These are phyloP conservation scores for Rhynchospora tenuis DNA, from an alignment of 176 grass and related monocot genomes.

Conservation along the genomic window DNA sequence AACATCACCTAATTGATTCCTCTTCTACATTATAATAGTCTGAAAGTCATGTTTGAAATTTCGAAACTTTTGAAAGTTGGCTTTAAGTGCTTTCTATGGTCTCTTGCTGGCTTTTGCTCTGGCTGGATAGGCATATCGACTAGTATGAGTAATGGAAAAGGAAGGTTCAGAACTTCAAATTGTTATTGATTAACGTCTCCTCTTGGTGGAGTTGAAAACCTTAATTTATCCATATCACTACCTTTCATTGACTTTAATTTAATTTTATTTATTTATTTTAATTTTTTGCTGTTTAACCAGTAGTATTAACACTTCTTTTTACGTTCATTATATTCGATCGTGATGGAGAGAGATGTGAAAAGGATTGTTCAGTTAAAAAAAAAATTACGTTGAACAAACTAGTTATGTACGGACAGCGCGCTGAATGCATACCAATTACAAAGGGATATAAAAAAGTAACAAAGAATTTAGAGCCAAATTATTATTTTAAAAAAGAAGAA, in stretches of 20 bases:
- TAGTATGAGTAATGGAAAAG: neutral
- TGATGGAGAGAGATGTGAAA: neutral
- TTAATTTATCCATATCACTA: neutral
- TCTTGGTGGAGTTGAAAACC: neutral
- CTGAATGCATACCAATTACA: neutral
- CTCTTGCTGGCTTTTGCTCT: neutral
- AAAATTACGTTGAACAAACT: neutral
- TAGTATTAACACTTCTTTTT: neutral
- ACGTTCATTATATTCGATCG: neutral
- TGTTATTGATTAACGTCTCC: neutral
- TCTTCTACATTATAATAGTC: neutral
- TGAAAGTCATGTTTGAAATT: neutral
- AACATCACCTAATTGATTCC: slow-evolving; percentile 2
- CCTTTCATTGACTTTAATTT: neutral
- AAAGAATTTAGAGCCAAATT: neutral
- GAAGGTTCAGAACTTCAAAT: neutral
- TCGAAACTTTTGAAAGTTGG: neutral
- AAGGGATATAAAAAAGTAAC: neutral
- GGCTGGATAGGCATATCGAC: neutral
- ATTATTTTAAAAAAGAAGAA: too few species aligned
- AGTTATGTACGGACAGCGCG: too few species aligned
- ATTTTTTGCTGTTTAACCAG: neutral
- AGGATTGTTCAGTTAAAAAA: neutral
- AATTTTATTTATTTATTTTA: neutral
- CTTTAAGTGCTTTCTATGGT: neutral